Evolutionary conservation across 208 protist genomes (phyloP), one percentile per base, ranked within the genome.

Genomic region (Leishmania tarentolae): DNA sequence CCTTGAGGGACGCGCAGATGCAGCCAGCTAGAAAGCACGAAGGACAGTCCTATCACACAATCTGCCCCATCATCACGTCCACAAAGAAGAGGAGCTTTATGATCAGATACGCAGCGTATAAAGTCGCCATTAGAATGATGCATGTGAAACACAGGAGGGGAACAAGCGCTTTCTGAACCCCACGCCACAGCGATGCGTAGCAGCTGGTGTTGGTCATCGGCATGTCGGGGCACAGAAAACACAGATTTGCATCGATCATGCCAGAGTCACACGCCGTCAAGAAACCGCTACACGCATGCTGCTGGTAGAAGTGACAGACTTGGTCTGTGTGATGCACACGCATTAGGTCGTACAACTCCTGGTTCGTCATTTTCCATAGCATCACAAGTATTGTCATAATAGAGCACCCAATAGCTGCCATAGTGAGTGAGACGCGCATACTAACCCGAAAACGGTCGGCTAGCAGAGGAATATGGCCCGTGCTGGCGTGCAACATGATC

Each of bases 271-370:
- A 82, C 9, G 40, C 2, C 0, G 7, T 24, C 7, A 47, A 72
- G 44, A 77, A 82, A n/a, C 79, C 79, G 21, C 72, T 70, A 40
- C 79, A 82, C 11, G 9, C 42, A 65, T 82, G 70, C 31, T 42
- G 53, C 13, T 70, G 47, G 71, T 82, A 82, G 72, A 82, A 82
- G 50, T 57, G 0, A 50, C 79, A 82, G 5, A 82, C 57, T 2
- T 47, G n/a, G 21, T 17, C 24, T 11, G 2, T 8, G 35, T 35
- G 9, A 72, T 65, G 35, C 0, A 40, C 31, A 0, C 24, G 42
- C 59, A 78, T 63, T 7, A 37, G 28, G 21, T 21, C 13, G 46
- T 57, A 56, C 7, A 74, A 17, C 0, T 17, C n/a, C 4, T 31
- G 24, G 5, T 24, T 24, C n/a, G 40, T 52, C 70, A 47, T 19